Percentiles rank a stretch among this genome's conserved stretches.
Conservation (phyloP, 768 basidiomycete species). For the Fomitopsis pulvina region DNA sequence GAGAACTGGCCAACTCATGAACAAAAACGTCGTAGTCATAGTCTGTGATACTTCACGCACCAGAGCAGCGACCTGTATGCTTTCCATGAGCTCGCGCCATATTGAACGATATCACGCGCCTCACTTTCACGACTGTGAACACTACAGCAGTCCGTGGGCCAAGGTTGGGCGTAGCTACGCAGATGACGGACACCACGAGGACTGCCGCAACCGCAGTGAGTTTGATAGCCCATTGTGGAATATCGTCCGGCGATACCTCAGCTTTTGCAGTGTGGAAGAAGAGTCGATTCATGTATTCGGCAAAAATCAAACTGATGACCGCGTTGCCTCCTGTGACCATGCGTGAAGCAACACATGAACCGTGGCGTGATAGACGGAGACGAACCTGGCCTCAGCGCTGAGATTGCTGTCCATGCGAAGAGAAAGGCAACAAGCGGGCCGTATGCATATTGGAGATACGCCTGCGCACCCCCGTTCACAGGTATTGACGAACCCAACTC, state of each 20-base stretch:
- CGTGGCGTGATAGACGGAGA: background rate
- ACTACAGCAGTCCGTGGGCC: slow-evolving; percentile 80
- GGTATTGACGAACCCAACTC: slow-evolving; percentile 90
- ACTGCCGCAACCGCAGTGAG: slow-evolving; percentile 75
- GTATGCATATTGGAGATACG: slow-evolving; percentile 87
- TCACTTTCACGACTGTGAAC: slow-evolving; percentile 84
- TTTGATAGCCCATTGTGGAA: slow-evolving; percentile 91
- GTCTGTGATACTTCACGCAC: slow-evolving; percentile 32
- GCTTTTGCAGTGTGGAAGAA: slow-evolving; percentile 71
- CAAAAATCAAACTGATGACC: slow-evolving; percentile 83
- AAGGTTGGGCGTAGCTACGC: slow-evolving; percentile 68
- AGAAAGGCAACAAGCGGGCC: slow-evolving; percentile 84
- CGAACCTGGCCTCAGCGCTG: slow-evolving; percentile 77
- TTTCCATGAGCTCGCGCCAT: background rate
- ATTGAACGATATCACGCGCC: slow-evolving; percentile 8
- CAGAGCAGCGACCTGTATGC: slow-evolving; percentile 51
- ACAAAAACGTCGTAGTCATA: background rate
- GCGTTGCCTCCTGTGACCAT: slow-evolving; percentile 55
- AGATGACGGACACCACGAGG: slow-evolving; percentile 64
- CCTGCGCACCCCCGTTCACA: slow-evolving; percentile 55
- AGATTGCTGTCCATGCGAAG: slow-evolving; percentile 93
- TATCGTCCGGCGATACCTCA: slow-evolving; percentile 66
- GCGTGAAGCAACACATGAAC: background rate
- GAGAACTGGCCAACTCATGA: slow-evolving; percentile 37
- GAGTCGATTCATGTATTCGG: slow-evolving; percentile 88